phyloP scores from a whole-genome alignment of 805 yeast species.

The Nakazawaea holstii region DNA sequence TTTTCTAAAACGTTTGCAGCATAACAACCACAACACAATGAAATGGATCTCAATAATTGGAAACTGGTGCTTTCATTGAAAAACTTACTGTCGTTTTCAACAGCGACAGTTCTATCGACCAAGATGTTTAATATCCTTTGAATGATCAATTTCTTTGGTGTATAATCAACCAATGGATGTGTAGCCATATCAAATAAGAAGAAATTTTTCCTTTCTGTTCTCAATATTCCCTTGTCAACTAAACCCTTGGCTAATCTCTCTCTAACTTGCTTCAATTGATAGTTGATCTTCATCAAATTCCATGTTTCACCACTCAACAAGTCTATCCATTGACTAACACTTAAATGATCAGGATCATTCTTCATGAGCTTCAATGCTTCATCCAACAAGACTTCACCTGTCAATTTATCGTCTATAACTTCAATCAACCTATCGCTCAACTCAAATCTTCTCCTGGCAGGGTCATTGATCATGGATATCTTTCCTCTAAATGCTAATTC shows the following conservation, averaged over 20 bases:
- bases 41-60: conserved; percentile 69
- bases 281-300: conserved; percentile 90
- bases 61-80: conserved; percentile 67
- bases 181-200: conserved; percentile 97
- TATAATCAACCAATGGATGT: conserved; percentile 87
- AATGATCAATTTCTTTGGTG: conserved; percentile 77
- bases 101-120: conserved; percentile 62
- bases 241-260: conserved; percentile 94
- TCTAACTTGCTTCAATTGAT: conserved; percentile 95
- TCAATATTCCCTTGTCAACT: conserved; percentile 92
- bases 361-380: conserved; percentile 91
- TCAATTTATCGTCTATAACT: conserved; percentile 76
- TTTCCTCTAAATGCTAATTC: conserved; percentile 91
- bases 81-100: conserved; percentile 49
- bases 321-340: conserved; percentile 91
- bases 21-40: conserved; percentile 82
- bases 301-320: conserved; percentile 93
- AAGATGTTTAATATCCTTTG: conserved; percentile 66
- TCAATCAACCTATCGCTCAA: conserved; percentile 83
- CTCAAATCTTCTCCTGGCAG: conserved; percentile 85
- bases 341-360: conserved; percentile 67
- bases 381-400: conserved; percentile 93
- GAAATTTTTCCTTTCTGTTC: conserved; percentile 94
- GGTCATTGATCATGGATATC: conserved; percentile 85
- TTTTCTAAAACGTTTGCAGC: conserved; percentile 97